These are phyloP conservation scores for Coemansia sp. DNA, from an alignment of 192 early-diverging fungal species.

Conservation along the genomic window DNA sequence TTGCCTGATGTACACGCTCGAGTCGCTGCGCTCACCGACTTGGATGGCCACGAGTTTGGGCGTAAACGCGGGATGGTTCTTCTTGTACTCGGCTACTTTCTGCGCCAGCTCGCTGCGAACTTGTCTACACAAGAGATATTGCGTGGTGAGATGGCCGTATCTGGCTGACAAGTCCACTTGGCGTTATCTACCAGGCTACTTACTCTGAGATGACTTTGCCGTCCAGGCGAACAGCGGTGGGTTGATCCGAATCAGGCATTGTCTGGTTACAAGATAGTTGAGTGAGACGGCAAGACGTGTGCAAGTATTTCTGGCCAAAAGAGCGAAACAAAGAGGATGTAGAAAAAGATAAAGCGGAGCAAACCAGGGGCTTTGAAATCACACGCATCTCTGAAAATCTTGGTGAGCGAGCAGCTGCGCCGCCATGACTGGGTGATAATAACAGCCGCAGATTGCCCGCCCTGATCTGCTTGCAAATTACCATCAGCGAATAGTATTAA, in stretches of 20 bases:
- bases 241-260: conserved; percentile 17
- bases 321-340: conserved; percentile 5
- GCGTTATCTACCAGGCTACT: conserved; percentile 2
- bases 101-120: conserved; percentile 68
- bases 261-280: not conserved
- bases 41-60: conserved; percentile 90
- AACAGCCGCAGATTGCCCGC: not conserved
- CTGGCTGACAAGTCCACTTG: not conserved
- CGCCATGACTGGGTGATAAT: conserved; percentile 8
- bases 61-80: conserved; percentile 64
- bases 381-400: conserved; percentile 2
- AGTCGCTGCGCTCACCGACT: conserved; percentile 92
- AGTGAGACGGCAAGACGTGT: conserved; percentile 1
- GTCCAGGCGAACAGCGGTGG: conserved; percentile 23
- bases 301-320: conserved; percentile 2
- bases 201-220: conserved; percentile 40
- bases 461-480: conserved; percentile 13
- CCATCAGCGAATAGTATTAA: not conserved
- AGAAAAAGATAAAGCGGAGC: conserved; percentile 3
- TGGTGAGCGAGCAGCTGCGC: not conserved
- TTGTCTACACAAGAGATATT: conserved; percentile 13
- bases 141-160: not conserved
- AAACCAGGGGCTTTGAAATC: not conserved
- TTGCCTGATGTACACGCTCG: conserved; percentile 88
- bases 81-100: conserved; percentile 66